Percentiles rank a stretch among this genome's conserved stretches.
phyloP scores from a whole-genome alignment of 202 grass and related monocot genomes.

The Eragrostis tef region DNA sequence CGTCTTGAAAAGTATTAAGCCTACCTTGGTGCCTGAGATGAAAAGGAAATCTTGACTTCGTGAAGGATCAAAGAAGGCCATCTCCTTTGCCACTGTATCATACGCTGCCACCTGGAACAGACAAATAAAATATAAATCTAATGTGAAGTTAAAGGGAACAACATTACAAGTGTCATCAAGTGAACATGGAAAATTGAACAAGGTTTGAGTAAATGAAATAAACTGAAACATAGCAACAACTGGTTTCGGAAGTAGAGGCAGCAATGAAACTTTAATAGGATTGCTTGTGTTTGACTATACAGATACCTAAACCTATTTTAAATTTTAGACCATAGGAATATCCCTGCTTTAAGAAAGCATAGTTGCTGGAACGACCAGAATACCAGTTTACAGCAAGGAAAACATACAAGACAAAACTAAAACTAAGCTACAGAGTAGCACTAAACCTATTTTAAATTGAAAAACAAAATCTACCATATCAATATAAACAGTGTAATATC shows the following conservation, averaged over 20 bases:
- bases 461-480: background rate
- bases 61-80: constrained; percentile 95
- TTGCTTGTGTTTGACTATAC: background rate
- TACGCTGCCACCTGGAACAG: constrained; percentile 77
- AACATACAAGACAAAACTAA: too few species aligned
- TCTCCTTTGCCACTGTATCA: constrained; percentile 75
- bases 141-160: background rate
- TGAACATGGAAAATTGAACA: background rate
- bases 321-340: too few species aligned
- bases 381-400: too few species aligned
- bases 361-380: too few species aligned
- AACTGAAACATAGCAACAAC: background rate
- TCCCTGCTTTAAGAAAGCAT: too few species aligned
- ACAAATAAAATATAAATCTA: background rate
- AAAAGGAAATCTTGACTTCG: constrained; percentile 90
- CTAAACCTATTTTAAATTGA: too few species aligned
- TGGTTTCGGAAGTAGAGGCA: background rate
- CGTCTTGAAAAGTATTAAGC: background rate
- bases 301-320: background rate
- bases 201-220: background rate
- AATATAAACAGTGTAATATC: constrained; percentile 9
- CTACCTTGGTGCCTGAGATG: constrained; percentile 98
- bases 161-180: background rate
- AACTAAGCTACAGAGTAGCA: too few species aligned
- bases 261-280: background rate